phyloP scores from a whole-genome alignment of 1,284 basidiomycete genomes.

The Trichosporon inkin region DNA sequence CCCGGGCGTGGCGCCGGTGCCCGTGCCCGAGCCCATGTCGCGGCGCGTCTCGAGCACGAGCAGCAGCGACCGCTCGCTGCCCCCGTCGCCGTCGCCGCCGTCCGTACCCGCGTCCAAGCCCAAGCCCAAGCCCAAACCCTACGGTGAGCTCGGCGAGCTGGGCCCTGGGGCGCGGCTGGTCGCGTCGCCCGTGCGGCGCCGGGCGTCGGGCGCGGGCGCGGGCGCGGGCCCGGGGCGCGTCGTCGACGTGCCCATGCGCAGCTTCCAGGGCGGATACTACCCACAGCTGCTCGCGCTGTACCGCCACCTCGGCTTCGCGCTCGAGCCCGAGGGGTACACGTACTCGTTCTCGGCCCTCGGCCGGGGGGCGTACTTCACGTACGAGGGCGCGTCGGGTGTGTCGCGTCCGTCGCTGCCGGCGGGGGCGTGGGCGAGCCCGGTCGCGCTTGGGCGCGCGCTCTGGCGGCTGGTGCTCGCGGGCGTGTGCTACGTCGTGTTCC shows the following conservation, averaged over 20 bases:
- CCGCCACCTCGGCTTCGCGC: constrained; percentile 53
- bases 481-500: constrained; percentile 58
- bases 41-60: not conserved
- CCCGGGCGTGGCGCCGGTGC: constrained; percentile 1
- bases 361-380: constrained; percentile 56
- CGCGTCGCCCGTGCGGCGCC: not conserved
- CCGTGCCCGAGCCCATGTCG: not conserved
- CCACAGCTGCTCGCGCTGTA: constrained; percentile 64
- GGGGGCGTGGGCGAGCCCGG: constrained; percentile 27
- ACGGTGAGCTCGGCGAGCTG: constrained; percentile 3
- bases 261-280: constrained; percentile 74
- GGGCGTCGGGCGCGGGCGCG: not conserved
- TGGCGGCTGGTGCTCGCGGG: constrained; percentile 52
- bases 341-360: constrained; percentile 63
- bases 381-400: constrained; percentile 62
- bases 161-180: not conserved
- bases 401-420: constrained; percentile 51
- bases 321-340: constrained; percentile 57
- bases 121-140: too few species aligned
- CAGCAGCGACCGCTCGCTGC: too few species aligned
- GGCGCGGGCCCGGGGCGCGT: constrained; percentile 5
- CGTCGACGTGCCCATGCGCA: constrained; percentile 72
- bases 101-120: too few species aligned
- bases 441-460: constrained; percentile 38
- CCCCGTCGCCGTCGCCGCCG: too few species aligned